Base-by-base conservation (phyloP, 2,329 filamentous ascomycete genomes). In the Penicillium griseofulvum region DNA sequence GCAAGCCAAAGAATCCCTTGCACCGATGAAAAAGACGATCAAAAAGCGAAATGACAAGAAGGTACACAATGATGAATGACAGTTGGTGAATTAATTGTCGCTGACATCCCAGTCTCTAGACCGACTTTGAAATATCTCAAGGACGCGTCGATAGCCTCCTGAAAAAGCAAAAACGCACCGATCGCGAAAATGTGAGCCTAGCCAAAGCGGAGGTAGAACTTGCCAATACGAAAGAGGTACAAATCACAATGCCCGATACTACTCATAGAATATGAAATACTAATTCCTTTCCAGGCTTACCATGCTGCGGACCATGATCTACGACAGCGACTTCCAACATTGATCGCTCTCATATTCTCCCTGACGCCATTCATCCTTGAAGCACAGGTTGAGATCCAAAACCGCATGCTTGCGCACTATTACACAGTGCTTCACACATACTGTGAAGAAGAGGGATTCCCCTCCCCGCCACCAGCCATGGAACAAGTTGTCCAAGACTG, bases 31-130 rank as follows among this genome's bases (percentile, higher is more conserved):
- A 67, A 94, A 91, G 75, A 87, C 86, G 1, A 90, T 95, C 67
- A 94, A 93, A 76, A 91, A 90, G 72, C 80, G 91, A 44, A 89
- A 94, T 68, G 89, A 92, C 65, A 89, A 86, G 74, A 87, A 90
- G 76, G 81, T 82, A 22, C 9, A 62, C 55, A 24, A 16, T 41
- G 19, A 10, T 19, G 14, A 24, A 22, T 12, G 6, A 24, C 5
- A 38, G 28, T 28, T 19, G 29, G 22, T 39, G 12, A 17, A 39
- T n/a, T 14, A 6, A 9, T 49, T 22, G 36, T 29, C 17, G 28
- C 42, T 39, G 22, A 38, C 33, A 19, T 39, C 36, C 42, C 42
- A 22, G 49, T 7, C 22, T 8, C 28, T 63, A 86, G 81, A 71
- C 92, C 56, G 91, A 95, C 70, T 94, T 86, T 68, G 91, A 96